A percentile compares a stretch with the other conserved stretches of the same genome.
Evolutionary conservation across 192 early-diverging fungal species (phyloP).

Genomic region (Coemansia sp.): DNA sequence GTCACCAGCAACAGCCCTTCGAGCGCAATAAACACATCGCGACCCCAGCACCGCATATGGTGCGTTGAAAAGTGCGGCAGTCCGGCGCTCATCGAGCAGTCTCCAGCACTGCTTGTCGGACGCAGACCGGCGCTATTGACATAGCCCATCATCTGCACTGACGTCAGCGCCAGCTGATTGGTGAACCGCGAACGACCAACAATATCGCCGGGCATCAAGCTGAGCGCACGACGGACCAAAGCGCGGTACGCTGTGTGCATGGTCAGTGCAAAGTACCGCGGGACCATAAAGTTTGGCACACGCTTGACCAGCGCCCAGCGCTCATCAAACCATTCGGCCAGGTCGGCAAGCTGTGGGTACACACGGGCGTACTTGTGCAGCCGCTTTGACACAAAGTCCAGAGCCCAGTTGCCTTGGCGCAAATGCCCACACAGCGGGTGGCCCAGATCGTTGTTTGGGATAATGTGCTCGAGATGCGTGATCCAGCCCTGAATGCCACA

Average conservation of each 20-base stretch:
- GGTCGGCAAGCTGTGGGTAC: slow-evolving; percentile 23
- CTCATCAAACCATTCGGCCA: slow-evolving; percentile 77
- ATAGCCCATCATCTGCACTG: slow-evolving; percentile 80
- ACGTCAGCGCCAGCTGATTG: slow-evolving; percentile 71
- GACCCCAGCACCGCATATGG: slow-evolving; percentile 98
- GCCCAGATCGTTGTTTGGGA: slow-evolving; percentile 85
- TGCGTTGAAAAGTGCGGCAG: slow-evolving; percentile 90
- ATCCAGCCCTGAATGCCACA: slow-evolving; percentile 93
- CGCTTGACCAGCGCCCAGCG: slow-evolving; percentile 70
- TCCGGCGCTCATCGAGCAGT: slow-evolving; percentile 84
- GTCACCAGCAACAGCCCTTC: slow-evolving; percentile 81
- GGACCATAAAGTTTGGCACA: slow-evolving; percentile 80
- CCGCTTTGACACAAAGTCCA: slow-evolving; percentile 82
- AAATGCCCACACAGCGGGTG: slow-evolving; percentile 90
- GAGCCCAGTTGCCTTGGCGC: slow-evolving; percentile 86
- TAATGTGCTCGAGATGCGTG: slow-evolving; percentile 75
- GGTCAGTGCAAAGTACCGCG: slow-evolving; percentile 91
- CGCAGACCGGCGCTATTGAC: slow-evolving; percentile 83
- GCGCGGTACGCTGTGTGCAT: slow-evolving; percentile 77
- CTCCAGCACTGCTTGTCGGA: slow-evolving; percentile 44
- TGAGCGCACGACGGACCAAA: slow-evolving; percentile 62
- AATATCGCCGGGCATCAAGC: slow-evolving; percentile 61
- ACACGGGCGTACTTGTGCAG: slow-evolving; percentile 47
- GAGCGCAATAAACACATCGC: slow-evolving; percentile 93
- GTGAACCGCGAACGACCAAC: slow-evolving; percentile 64